Conservation (phyloP, 2,329 filamentous ascomycete genomes). For the Beauveria medogensis region DNA sequence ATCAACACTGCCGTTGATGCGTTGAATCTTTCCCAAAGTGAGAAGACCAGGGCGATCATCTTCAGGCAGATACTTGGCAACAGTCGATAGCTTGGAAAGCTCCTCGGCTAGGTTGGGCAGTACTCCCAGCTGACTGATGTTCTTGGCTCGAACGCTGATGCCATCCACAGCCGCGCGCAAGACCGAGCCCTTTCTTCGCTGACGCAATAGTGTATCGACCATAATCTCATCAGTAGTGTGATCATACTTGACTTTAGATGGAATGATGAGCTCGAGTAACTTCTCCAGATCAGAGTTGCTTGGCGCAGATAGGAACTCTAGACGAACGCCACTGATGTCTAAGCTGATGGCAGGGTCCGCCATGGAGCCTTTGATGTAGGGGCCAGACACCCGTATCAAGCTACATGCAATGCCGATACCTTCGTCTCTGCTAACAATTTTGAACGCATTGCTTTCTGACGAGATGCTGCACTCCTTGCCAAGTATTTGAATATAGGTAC, state of each 20-base stretch:
- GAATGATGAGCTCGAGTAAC: conserved; percentile 78
- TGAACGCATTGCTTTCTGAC: conserved; percentile 73
- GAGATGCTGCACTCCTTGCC: conserved; percentile 69
- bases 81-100: conserved; percentile 70
- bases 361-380: conserved; percentile 46
- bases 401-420: conserved; percentile 67
- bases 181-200: conserved; percentile 79
- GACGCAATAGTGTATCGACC: conserved; percentile 80
- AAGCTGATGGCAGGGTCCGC: conserved; percentile 54
- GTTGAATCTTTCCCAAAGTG: conserved; percentile 60
- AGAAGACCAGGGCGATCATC: conserved; percentile 88
- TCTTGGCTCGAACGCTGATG: conserved; percentile 53
- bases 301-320: conserved; percentile 67
- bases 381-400: conserved; percentile 66
- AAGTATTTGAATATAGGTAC: conserved; percentile 65
- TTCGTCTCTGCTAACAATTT: conserved; percentile 66
- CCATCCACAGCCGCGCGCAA: conserved; percentile 61
- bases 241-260: conserved; percentile 81
- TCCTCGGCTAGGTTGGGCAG: conserved; percentile 70
- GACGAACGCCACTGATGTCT: conserved; percentile 55
- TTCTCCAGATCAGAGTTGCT: conserved; percentile 74
- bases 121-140: conserved; percentile 56
- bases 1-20: conserved; percentile 52
- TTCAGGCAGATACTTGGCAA: conserved; percentile 91
- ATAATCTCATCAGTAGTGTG: conserved; percentile 88